Percentiles rank a stretch among this genome's conserved stretches.
Conservation (phyloP, 495 filamentous ascomycete species). For the Aspergillus kassunensis region DNA sequence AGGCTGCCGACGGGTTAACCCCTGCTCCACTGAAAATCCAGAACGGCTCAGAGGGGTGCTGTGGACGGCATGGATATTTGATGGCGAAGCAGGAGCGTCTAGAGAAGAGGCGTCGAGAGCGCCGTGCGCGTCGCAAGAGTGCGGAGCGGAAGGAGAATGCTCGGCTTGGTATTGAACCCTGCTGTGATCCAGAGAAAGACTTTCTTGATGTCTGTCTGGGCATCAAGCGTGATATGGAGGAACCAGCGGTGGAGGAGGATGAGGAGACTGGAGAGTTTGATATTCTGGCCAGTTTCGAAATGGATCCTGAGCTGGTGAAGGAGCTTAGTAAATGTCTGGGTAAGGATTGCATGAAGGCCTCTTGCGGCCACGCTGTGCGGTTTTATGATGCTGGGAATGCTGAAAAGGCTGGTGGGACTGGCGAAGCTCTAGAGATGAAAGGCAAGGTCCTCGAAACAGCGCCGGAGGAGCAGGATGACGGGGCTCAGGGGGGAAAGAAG, state of each 20-base stretch:
- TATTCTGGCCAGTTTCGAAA: no score
- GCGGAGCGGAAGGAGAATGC: neutral
- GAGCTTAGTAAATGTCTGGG: no score
- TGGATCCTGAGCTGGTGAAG: no score
- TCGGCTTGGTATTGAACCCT: neutral
- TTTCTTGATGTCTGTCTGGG: slow-evolving; percentile 2
- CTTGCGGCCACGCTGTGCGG: no score
- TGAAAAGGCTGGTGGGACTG: no score
- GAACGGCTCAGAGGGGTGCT: neutral
- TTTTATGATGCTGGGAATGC: no score
- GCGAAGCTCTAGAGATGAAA: no score
- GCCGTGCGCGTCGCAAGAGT: neutral
- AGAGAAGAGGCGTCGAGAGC: neutral
- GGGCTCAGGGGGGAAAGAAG: neutral
- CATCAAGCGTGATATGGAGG: neutral
- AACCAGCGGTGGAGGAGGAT: neutral
- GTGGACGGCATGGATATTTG: neutral
- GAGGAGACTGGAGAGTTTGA: neutral
- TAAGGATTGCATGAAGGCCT: no score
- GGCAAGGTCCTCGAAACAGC: no score
- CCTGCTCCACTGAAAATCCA: neutral
- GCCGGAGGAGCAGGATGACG: neutral
- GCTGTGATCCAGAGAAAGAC: slow-evolving; percentile 11
- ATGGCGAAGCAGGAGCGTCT: neutral
- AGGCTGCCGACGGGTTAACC: neutral